A percentile compares a stretch with the other conserved stretches of the same genome.
Conservation (phyloP, 2,329 filamentous ascomycete genomes). For the Teratosphaeria destructans region DNA sequence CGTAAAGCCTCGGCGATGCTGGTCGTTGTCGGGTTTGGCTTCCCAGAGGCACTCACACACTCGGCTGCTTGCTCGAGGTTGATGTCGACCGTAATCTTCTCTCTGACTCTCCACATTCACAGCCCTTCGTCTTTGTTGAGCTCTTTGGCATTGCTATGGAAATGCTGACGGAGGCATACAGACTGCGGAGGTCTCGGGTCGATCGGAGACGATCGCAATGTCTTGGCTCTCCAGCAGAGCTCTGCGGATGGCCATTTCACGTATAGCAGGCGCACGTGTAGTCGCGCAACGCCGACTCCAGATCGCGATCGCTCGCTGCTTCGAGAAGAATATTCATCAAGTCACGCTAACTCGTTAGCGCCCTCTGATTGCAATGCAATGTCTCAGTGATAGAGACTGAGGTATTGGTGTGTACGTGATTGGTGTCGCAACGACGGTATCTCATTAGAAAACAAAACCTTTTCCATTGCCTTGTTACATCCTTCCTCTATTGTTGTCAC, state of each 20-base stretch:
- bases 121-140: background rate
- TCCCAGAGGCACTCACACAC: conserved; percentile 16
- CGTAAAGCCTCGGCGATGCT: conserved; percentile 18
- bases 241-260: background rate
- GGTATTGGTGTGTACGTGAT: too few relatives aligned
- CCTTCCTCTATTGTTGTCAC: too few relatives aligned
- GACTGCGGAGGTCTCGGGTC: background rate
- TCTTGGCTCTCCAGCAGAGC: background rate
- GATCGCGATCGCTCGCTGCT: too few relatives aligned
- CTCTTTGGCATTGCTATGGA: background rate
- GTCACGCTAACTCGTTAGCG: too few relatives aligned
- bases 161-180: background rate
- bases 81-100: conserved; percentile 28
- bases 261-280: background rate
- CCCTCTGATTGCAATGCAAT: too few relatives aligned
- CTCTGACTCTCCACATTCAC: conserved; percentile 16
- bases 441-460: too few relatives aligned
- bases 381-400: too few relatives aligned
- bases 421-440: too few relatives aligned
- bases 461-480: too few relatives aligned
- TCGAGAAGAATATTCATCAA: too few relatives aligned
- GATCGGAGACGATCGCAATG: background rate
- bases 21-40: conserved; percentile 16
- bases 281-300: background rate
- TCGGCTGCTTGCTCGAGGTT: conserved; percentile 9